Evolutionary conservation across 139 green algal genomes (phyloP).

Genomic region (Closterium sp.): DNA sequence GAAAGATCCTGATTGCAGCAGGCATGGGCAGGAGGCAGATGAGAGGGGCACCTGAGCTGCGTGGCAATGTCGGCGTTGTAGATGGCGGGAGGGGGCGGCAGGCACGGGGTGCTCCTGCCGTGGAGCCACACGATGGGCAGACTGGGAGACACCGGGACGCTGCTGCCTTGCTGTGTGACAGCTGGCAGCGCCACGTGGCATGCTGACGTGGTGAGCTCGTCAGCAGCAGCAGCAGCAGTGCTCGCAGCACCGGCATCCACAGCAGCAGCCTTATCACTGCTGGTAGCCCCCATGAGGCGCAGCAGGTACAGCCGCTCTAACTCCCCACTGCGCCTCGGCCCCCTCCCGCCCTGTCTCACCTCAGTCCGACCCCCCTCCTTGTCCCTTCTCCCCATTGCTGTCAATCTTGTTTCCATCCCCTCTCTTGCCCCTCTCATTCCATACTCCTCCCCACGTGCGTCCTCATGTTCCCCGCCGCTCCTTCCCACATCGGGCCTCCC

Average conservation of each 20-base stretch:
- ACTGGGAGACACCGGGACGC: neutral
- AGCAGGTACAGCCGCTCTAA: neutral
- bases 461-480: neutral
- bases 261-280: neutral
- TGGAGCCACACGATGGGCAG: neutral
- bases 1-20: too few relatives aligned
- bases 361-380: neutral
- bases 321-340: neutral
- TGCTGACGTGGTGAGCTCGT: neutral
- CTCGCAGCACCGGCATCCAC: neutral
- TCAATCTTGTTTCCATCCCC: neutral
- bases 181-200: neutral
- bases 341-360: too few relatives aligned
- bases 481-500: neutral
- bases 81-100: neutral
- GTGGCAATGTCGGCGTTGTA: neutral
- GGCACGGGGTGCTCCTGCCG: neutral
- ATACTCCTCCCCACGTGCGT: neutral
- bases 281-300: neutral
- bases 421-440: neutral
- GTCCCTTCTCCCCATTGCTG: neutral
- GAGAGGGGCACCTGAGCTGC: neutral
- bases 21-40: too few relatives aligned
- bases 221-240: neutral
- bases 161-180: neutral